These are phyloP conservation scores for Acorus calamus DNA, from an alignment of 106 monocot genomes.

Conservation along the genomic window DNA sequence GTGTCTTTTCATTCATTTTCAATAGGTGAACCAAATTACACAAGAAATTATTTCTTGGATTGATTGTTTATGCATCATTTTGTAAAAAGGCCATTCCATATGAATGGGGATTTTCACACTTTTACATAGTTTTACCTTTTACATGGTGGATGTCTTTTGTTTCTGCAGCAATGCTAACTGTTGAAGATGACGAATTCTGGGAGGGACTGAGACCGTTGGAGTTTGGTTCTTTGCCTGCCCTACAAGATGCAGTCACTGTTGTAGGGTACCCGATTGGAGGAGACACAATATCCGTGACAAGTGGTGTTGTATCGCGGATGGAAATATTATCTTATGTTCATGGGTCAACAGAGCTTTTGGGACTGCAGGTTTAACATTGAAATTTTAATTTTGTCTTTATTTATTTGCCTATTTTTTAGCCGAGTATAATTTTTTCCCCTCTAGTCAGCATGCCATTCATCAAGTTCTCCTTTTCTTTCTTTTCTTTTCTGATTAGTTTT, in stretches of 20 bases:
- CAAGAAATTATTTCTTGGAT: too few species aligned
- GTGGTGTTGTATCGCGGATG: constrained; percentile 98
- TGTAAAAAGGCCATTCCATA: too few species aligned
- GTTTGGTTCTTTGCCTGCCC: constrained; percentile 88
- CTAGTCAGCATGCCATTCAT: neutral
- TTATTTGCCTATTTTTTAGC: neutral
- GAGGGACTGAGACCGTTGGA: constrained; percentile 77
- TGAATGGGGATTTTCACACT: too few species aligned
- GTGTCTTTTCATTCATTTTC: too few species aligned
- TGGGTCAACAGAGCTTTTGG: constrained; percentile 97
- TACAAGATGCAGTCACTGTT: constrained; percentile 99
- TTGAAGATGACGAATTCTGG: constrained; percentile 96
- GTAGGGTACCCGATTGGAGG: constrained; percentile 99
- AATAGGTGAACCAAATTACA: too few species aligned
- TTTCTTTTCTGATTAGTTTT: neutral
- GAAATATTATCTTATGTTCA: constrained; percentile 98
- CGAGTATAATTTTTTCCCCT: neutral
- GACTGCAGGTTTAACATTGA: constrained; percentile 55
- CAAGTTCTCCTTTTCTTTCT: neutral
- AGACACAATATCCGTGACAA: constrained; percentile 97
- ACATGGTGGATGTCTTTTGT: neutral
- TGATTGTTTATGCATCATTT: too few species aligned
- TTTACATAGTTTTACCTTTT: too few species aligned
- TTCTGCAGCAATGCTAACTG: constrained; percentile 77
- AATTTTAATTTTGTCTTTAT: neutral